phyloP scores from a whole-genome alignment of 768 basidiomycete species.

The Brasilioporus rufonigricans region DNA sequence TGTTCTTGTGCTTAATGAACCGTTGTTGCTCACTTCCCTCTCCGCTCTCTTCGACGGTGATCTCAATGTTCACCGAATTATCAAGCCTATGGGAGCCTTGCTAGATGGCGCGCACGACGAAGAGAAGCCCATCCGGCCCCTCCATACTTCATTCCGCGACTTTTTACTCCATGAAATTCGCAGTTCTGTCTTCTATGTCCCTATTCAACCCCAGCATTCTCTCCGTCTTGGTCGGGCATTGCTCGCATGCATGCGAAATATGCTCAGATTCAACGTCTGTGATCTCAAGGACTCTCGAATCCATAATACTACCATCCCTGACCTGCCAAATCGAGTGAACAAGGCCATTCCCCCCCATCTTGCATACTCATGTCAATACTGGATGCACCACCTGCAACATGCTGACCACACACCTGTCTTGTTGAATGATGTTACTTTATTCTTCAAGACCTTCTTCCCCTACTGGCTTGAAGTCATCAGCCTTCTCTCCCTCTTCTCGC shows the following conservation, averaged over 20 bases:
- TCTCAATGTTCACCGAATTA: not conserved
- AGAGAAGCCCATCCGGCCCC: too few species aligned
- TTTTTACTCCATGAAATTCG: too few species aligned
- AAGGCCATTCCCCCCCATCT: not conserved
- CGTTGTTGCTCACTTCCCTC: not conserved
- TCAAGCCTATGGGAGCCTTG: not conserved
- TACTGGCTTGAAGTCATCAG: too few species aligned
- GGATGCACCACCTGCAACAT: not conserved
- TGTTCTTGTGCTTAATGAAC: not conserved
- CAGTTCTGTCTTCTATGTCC: not conserved
- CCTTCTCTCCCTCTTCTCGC: too few species aligned
- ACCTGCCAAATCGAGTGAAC: not conserved
- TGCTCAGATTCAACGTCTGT: conserved; percentile 1
- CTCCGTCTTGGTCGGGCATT: not conserved
- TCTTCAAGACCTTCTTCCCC: too few species aligned
- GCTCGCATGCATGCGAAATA: not conserved
- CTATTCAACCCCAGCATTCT: not conserved
- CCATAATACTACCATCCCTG: too few species aligned
- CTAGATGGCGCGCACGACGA: too few species aligned
- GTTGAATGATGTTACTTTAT: too few species aligned
- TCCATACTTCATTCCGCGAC: too few species aligned
- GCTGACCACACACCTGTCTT: not conserved
- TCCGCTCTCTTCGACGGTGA: not conserved
- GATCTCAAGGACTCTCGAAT: not conserved
- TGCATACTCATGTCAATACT: not conserved